Evolutionary conservation across 2,329 filamentous ascomycete species (phyloP).

Genomic region (Calonectria pteridis): DNA sequence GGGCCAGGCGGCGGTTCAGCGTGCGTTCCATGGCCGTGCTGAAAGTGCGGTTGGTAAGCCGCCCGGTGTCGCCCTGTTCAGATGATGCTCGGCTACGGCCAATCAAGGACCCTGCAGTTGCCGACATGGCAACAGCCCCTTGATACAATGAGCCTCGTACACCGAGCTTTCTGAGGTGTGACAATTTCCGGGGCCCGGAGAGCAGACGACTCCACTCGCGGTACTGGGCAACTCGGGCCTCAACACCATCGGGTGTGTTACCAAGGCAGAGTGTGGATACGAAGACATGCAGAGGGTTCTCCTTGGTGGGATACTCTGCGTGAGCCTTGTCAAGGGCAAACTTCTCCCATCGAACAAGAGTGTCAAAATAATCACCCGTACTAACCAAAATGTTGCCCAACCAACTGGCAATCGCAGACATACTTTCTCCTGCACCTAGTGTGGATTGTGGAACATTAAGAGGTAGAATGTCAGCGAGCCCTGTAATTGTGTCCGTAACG

Average conservation of each 20-base stretch:
- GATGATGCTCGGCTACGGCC: neutral
- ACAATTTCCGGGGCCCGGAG: neutral
- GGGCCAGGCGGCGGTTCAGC: neutral
- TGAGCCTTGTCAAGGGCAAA: neutral
- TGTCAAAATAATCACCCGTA: neutral
- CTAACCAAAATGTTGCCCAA: neutral
- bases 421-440: neutral
- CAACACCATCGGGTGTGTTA: neutral
- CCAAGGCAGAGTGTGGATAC: neutral
- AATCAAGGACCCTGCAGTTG: neutral
- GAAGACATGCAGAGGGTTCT: neutral
- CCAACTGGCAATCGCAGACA: neutral
- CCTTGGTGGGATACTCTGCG: neutral
- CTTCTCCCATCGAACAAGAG: neutral
- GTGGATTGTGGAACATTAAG: neutral
- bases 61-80: neutral
- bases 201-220: neutral
- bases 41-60: neutral
- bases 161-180: neutral
- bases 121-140: neutral
- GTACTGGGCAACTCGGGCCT: neutral
- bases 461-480: neutral
- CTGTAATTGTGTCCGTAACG: neutral
- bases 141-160: neutral
- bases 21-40: neutral